Base-by-base conservation (phyloP, 2,329 filamentous ascomycete species). In the Cytospora piceicola region DNA sequence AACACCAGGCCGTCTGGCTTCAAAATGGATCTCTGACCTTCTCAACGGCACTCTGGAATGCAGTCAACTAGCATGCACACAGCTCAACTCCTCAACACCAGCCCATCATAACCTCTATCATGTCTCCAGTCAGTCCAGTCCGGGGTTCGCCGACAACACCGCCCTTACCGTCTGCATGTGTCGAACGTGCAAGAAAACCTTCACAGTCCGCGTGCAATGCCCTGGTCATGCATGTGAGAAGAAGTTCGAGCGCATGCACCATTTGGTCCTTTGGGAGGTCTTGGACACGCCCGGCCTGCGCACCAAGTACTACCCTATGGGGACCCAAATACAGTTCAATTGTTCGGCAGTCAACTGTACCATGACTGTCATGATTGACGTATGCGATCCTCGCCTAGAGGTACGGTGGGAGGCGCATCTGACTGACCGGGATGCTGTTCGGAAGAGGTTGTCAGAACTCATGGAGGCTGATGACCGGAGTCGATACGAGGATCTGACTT, bases 301-400 rank as follows among this genome's bases (percentile, higher is more conserved):
- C 4, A 70, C 65, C 17, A 79, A 80, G 64, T 78, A 79, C 61
- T 78, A 80, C 39, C 80, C 79, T 1, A 66, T 79, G 20, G 63
- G 75, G 32, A 74, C 77, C 15, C 71, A 73, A 30, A 76, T 79
- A 32, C 66, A 71, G 17, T 83, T 81, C 60, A 34, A 58, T 17
- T 85, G 82, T 72, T 81, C 78, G 0, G 76, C 78, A 3, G 71
- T 72, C 0, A 70, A 73, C 9, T 85, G 82, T 70, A 76, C 76
- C 1, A 78, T 82, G 51, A 70, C 74, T 27, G 62, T 86, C 46
- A 77, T 72, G 1, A 72, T 87, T 22, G 81, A 85, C 62, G 77
- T 87, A 8, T 82, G 80, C 8, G 71, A 77, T 60, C 83, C 83
- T 14, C 82, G 82, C 2, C 77, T 88, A 69, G 71, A 73, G 14